These are phyloP conservation scores for Chlorella sp. DNA, from an alignment of 139 green algal genomes.

Conservation along the genomic window DNA sequence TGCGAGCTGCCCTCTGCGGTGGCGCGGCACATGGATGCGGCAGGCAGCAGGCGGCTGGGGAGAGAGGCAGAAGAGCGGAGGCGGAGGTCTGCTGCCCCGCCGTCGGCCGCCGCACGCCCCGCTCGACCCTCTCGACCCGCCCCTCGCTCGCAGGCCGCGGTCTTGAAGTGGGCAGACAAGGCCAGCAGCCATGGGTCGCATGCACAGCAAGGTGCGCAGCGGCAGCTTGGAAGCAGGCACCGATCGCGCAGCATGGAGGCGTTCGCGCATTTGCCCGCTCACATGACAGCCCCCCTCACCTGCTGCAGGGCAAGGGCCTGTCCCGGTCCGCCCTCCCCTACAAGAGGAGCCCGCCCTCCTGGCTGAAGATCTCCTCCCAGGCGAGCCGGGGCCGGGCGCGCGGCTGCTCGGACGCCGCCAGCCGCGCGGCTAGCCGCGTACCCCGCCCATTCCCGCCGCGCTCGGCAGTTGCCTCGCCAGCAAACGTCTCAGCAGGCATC, in stretches of 20 bases:
- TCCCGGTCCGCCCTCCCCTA: conserved; percentile 93
- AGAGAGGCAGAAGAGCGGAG: too few species aligned
- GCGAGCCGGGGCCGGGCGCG: conserved; percentile 54
- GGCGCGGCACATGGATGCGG: too few species aligned
- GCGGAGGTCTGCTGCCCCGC: too few species aligned
- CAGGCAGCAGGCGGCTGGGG: too few species aligned
- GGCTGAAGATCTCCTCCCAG: conserved; percentile 78
- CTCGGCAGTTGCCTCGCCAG: too few species aligned
- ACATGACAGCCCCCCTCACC: not conserved
- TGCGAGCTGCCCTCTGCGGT: too few species aligned
- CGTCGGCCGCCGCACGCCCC: not conserved
- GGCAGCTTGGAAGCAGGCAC: too few species aligned
- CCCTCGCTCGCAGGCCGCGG: too few species aligned
- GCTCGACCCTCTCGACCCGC: not conserved
- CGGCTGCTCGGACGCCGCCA: not conserved
- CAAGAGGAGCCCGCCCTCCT: conserved; percentile 88
- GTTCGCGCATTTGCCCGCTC: not conserved
- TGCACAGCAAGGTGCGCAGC: conserved; percentile 90
- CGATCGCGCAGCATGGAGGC: not conserved
- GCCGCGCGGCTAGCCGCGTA: too few species aligned
- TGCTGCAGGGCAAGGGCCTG: conserved; percentile 86
- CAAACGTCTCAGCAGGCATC: too few species aligned
- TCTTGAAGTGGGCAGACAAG: too few species aligned
- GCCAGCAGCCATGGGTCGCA: conserved; percentile 86
- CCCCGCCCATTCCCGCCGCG: too few species aligned